Evolutionary conservation across 225 moss, liverwort and hornwort genomes (phyloP).

Genomic region (Pseudisothecium myosuroides): DNA sequence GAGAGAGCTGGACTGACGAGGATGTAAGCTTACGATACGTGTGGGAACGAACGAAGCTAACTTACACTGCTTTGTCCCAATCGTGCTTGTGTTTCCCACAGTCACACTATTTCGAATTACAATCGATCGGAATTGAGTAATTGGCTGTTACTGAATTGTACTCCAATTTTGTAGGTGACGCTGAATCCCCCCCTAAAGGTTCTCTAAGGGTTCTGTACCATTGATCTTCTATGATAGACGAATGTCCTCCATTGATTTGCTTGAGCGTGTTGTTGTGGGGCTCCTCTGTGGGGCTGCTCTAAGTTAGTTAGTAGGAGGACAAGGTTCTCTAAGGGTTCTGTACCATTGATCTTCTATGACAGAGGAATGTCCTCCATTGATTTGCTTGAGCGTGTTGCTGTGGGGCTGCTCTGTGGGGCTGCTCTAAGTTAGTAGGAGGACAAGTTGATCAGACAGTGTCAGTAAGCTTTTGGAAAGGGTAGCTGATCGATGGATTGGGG

Average conservation of each 20-base stretch:
- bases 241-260: too few relatives aligned
- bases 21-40: neutral
- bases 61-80: neutral
- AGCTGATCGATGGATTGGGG: neutral
- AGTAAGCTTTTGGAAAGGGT: neutral
- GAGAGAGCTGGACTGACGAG: neutral
- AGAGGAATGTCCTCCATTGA: too few relatives aligned
- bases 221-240: too few relatives aligned
- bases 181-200: too few relatives aligned
- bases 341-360: too few relatives aligned
- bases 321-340: too few relatives aligned
- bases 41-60: neutral
- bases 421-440: neutral
- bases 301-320: too few relatives aligned
- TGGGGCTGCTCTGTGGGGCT: too few relatives aligned
- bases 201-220: too few relatives aligned
- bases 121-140: neutral
- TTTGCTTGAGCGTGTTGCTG: too few relatives aligned
- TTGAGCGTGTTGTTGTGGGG: too few relatives aligned
- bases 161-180: neutral
- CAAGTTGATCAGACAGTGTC: neutral
- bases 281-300: too few relatives aligned
- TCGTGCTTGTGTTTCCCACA: neutral
- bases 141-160: neutral
- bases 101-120: neutral